Conservation (phyloP, 192 early-diverging fungal species). For the Coemansia interrupta region DNA sequence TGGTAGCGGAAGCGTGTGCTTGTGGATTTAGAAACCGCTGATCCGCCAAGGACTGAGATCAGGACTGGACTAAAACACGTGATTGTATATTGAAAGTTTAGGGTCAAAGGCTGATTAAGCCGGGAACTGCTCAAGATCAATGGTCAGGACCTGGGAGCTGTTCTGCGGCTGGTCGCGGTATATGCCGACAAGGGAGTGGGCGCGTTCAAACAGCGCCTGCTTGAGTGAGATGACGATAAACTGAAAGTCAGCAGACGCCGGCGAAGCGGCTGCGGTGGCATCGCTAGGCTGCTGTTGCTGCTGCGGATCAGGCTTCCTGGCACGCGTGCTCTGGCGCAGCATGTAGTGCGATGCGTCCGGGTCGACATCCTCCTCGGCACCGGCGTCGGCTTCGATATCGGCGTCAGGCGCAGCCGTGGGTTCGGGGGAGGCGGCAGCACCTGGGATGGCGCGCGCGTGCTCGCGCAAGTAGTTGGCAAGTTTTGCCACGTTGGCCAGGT, state of each 20-base stretch:
- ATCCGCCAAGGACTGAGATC: no score
- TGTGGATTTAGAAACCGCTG: no score
- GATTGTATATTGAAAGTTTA: no score
- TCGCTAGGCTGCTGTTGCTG: not conserved
- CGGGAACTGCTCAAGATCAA: constrained; percentile 57
- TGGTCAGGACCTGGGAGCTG: constrained; percentile 79
- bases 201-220: constrained; percentile 88
- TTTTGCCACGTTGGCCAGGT: constrained; percentile 92
- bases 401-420: constrained; percentile 13
- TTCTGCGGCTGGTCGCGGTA: constrained; percentile 85
- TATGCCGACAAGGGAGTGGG: constrained; percentile 91
- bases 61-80: no score
- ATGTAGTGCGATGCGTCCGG: constrained; percentile 27
- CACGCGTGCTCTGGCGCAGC: constrained; percentile 32
- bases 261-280: constrained; percentile 6
- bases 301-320: constrained; percentile 16
- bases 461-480: constrained; percentile 87
- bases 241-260: constrained; percentile 62
- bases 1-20: no score
- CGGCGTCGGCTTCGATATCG: constrained; percentile 10
- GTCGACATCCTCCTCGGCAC: constrained; percentile 3
- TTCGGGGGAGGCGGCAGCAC: not conserved
- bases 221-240: constrained; percentile 99
- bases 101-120: constrained; percentile 2
- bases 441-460: constrained; percentile 43